Evolutionary conservation across 495 filamentous ascomycete species (phyloP).

Genomic region (Xylaria nigripes): DNA sequence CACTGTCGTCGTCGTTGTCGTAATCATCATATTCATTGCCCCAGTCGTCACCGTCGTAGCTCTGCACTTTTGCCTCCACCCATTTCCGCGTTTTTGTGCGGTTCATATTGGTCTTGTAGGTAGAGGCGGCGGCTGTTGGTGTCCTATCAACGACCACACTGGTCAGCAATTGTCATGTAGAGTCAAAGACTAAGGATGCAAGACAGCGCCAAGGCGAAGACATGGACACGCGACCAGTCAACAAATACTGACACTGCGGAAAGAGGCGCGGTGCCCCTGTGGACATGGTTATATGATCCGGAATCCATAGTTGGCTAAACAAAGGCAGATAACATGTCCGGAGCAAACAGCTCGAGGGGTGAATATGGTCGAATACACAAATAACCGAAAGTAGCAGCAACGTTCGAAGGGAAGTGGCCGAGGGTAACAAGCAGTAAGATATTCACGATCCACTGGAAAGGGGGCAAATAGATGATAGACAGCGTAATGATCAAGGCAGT

Average conservation of each 20-base stretch:
- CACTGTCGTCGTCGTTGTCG: slow-evolving; percentile 60
- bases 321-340: background rate
- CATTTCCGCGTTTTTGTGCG: slow-evolving; percentile 90
- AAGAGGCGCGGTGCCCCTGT: slow-evolving; percentile 20
- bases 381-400: background rate
- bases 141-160: slow-evolving; percentile 20
- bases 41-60: slow-evolving; percentile 94
- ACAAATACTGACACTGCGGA: slow-evolving; percentile 16
- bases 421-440: background rate
- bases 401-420: background rate
- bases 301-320: slow-evolving; percentile 20
- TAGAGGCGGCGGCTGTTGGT: slow-evolving; percentile 18
- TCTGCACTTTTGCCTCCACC: slow-evolving; percentile 79
- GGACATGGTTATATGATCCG: slow-evolving; percentile 24
- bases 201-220: background rate
- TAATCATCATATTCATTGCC: slow-evolving; percentile 73
- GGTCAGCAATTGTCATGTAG: slow-evolving; percentile 11
- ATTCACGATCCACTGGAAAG: background rate
- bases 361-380: background rate
- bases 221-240: background rate
- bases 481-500: background rate
- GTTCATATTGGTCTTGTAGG: slow-evolving; percentile 68
- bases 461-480: background rate
- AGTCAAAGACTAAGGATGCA: background rate
- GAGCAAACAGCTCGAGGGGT: background rate